Evolutionary conservation across 495 filamentous ascomycete species (phyloP).

Genomic region (Filosporella fistucella): DNA sequence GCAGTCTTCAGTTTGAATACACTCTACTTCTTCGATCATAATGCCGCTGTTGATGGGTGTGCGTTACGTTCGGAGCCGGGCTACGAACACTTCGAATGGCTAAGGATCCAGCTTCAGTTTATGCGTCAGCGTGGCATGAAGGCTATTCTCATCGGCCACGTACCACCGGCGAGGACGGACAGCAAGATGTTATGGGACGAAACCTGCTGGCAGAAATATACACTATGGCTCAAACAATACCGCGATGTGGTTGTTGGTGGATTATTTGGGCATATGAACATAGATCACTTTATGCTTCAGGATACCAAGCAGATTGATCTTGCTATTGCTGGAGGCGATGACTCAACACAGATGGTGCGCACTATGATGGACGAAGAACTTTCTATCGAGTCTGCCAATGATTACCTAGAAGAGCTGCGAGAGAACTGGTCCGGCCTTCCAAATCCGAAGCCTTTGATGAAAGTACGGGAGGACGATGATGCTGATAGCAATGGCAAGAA

Average conservation of each 20-base stretch:
- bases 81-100: conserved; percentile 94
- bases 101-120: conserved; percentile 84
- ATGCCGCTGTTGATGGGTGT: conserved; percentile 90
- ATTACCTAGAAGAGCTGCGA: conserved; percentile 79
- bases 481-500: conserved; percentile 31
- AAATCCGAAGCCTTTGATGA: conserved; percentile 36
- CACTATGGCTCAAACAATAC: conserved; percentile 82
- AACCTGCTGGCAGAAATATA: conserved; percentile 97
- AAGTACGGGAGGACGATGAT: conserved; percentile 30
- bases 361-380: conserved; percentile 48
- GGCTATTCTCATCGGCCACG: conserved; percentile 90
- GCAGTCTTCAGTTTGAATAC: conserved; percentile 96
- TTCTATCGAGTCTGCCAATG: conserved; percentile 56
- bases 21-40: conserved; percentile 90
- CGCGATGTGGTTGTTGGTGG: conserved; percentile 80
- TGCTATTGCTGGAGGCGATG: conserved; percentile 34
- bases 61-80: conserved; percentile 71
- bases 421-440: conserved; percentile 73
- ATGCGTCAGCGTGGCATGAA: conserved; percentile 85
- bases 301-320: conserved; percentile 73
- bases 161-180: conserved; percentile 80
- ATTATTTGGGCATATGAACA: conserved; percentile 95
- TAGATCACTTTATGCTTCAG: conserved; percentile 95
- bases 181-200: conserved; percentile 84
- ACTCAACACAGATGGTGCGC: conserved; percentile 15